These are phyloP conservation scores for Durotheca rogersii DNA, from an alignment of 495 filamentous ascomycete genomes.

Conservation along the genomic window DNA sequence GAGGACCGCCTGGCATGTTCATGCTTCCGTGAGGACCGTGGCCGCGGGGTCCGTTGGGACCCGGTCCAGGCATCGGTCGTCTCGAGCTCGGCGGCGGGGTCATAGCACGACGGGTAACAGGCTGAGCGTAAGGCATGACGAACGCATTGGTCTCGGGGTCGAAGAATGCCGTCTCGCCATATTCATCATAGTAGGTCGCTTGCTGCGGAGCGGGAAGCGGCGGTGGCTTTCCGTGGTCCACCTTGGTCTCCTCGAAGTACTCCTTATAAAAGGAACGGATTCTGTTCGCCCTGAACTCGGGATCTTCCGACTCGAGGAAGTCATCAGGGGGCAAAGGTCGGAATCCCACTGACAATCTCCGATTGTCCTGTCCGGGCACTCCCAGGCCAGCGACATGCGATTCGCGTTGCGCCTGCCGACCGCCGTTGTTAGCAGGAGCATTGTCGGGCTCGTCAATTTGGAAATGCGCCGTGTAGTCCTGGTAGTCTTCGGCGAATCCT, in stretches of 20 bases:
- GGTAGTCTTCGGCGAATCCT: constrained; percentile 18
- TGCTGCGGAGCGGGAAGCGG: constrained; percentile 36
- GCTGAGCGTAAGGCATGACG: constrained; percentile 77
- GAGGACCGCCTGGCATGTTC: constrained; percentile 35
- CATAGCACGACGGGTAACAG: constrained; percentile 88
- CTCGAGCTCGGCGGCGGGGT: constrained; percentile 86
- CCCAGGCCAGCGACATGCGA: constrained; percentile 43
- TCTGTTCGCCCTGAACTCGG: constrained; percentile 90
- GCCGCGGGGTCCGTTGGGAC: constrained; percentile 37
- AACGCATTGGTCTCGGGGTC: constrained; percentile 75
- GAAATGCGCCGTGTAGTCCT: constrained; percentile 30
- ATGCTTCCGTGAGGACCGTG: constrained; percentile 43
- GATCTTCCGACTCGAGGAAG: constrained; percentile 69
- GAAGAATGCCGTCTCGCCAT: constrained; percentile 63
- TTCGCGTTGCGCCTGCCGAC: too few species aligned
- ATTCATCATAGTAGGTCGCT: constrained; percentile 65
- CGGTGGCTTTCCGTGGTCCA: constrained; percentile 48
- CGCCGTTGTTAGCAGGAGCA: constrained; percentile 1
- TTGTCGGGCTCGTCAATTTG: constrained; percentile 22
- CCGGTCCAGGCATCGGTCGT: constrained; percentile 48
- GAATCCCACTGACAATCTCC: constrained; percentile 81
- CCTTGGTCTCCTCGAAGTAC: constrained; percentile 89
- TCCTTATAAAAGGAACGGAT: constrained; percentile 99
- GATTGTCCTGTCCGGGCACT: constrained; percentile 63
- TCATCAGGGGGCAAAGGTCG: constrained; percentile 87